These are phyloP conservation scores for Coemansia sp. DNA, from an alignment of 192 early-diverging fungal species.

Conservation along the genomic window DNA sequence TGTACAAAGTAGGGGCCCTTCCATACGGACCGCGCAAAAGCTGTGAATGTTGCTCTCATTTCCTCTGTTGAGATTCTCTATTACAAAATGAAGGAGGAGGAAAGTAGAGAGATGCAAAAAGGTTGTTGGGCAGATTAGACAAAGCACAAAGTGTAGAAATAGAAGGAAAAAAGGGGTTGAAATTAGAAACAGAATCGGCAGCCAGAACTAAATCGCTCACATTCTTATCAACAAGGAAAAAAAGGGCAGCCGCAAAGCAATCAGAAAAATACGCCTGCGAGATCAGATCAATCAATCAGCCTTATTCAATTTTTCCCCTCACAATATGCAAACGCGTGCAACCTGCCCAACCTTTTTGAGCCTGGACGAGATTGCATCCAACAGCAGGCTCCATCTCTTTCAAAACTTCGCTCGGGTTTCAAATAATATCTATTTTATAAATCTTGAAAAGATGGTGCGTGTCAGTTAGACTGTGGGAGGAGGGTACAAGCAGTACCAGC, in stretches of 20 bases:
- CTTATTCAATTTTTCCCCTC: background rate
- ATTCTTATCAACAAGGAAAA: too few relatives aligned
- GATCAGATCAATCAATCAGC: too few relatives aligned
- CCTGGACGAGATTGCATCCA: background rate
- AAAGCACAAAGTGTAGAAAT: too few relatives aligned
- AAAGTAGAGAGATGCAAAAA: background rate
- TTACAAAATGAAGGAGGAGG: background rate
- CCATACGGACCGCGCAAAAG: constrained; percentile 65
- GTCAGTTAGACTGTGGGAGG: background rate
- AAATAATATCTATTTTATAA: constrained; percentile 18
- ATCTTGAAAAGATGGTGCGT: constrained; percentile 22
- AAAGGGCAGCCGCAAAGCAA: too few relatives aligned
- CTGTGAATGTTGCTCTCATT: constrained; percentile 32
- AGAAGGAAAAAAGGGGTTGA: too few relatives aligned
- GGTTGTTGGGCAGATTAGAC: too few relatives aligned
- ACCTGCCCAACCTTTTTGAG: background rate
- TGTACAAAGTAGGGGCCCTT: constrained; percentile 61
- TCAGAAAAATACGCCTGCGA: too few relatives aligned
- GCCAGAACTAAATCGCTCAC: too few relatives aligned
- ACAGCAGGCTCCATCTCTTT: constrained; percentile 7
- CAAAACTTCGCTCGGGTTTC: constrained; percentile 21
- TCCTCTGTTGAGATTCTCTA: background rate
- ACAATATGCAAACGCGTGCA: background rate
- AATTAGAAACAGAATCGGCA: too few relatives aligned
- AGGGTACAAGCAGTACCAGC: too few relatives aligned